Percentiles rank a stretch among this genome's conserved stretches.
Conservation (phyloP, 2,329 filamentous ascomycete genomes). For the Byssothecium circinans region DNA sequence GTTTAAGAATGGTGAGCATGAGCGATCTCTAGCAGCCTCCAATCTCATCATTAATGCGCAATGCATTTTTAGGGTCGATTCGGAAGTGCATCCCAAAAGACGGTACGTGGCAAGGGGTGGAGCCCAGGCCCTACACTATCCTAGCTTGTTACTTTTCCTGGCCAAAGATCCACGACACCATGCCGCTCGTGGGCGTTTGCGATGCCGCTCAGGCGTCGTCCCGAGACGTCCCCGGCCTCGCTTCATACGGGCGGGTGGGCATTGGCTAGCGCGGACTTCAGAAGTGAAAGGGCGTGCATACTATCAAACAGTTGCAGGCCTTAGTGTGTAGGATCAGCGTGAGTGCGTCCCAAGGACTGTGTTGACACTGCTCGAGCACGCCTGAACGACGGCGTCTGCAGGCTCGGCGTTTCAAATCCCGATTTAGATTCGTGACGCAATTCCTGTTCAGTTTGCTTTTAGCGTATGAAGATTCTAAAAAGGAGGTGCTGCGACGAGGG, state of each 20-base stretch:
- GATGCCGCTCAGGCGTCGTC: conserved; percentile 4
- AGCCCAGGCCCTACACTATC: too few relatives aligned
- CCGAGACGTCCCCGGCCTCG: background rate
- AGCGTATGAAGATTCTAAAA: background rate
- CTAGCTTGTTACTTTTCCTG: background rate
- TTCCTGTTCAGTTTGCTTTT: background rate
- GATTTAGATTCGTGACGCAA: background rate
- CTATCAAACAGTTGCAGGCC: background rate
- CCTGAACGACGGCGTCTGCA: background rate
- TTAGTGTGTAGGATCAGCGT: background rate
- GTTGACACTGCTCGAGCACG: background rate
- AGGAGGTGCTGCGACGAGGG: background rate
- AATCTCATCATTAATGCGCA: background rate
- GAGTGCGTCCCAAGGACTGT: background rate
- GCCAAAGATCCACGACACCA: background rate
- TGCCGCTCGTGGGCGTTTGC: too few relatives aligned
- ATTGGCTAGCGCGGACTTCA: background rate
- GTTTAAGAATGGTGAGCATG: background rate
- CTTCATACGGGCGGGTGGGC: background rate
- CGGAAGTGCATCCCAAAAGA: conserved; percentile 2
- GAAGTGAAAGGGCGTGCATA: background rate
- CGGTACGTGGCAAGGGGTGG: too few relatives aligned
- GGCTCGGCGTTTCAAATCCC: background rate
- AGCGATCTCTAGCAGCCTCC: conserved; percentile 1
- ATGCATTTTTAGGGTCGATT: conserved; percentile 22